Evolutionary conservation across 768 basidiomycete genomes (phyloP), one percentile per base, ranked within the genome.

Genomic region (Paxillus rubicundulus): DNA sequence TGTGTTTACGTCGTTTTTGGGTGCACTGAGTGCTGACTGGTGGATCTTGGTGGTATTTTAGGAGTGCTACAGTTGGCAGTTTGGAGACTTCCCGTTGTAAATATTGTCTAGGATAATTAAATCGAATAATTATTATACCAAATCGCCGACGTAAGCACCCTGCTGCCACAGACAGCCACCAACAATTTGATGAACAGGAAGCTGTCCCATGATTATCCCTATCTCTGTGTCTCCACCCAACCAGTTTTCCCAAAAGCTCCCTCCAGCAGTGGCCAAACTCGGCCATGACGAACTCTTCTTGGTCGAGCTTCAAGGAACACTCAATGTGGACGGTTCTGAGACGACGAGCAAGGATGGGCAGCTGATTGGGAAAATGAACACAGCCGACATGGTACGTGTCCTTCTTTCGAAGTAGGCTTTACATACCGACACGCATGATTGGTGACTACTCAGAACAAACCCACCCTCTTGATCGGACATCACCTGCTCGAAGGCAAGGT

Each of bases 401-500:
- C 43, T 28, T 42, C n/a, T 2, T 44, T 24, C 21, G 14, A 18
- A 45, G 27, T 18, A 14, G 44, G 28, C 16, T 12, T 32, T n/a
- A 28, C 47, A 50, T 16, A 53, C 13, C 20, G 10, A 24, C 24
- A 24, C 24, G 24, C 24, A 24, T 43, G 47, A 41, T 37, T 41
- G 28, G 32, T 33, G 46, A 41, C 34, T 21, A 42, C 9, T 37
- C 49, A 92, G 90, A 85, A 81, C 56, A 89, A 86, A 59, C 84
- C 90, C 4, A 92, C 84, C 2, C 77, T 98, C 6, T 69, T 77
- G 49, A 88, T 98, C 53, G 94, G 94, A 12, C 86, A 95, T 69
- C 92, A 97, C 62, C 76, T 94, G 28, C 82, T 98, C 5, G 95
- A 98, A 63, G 94, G 94, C 48, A 90, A 88, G 65, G 76, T 96